Evolutionary conservation across 148 eudicot species (phyloP).

Genomic region (Bassia scoparia): DNA sequence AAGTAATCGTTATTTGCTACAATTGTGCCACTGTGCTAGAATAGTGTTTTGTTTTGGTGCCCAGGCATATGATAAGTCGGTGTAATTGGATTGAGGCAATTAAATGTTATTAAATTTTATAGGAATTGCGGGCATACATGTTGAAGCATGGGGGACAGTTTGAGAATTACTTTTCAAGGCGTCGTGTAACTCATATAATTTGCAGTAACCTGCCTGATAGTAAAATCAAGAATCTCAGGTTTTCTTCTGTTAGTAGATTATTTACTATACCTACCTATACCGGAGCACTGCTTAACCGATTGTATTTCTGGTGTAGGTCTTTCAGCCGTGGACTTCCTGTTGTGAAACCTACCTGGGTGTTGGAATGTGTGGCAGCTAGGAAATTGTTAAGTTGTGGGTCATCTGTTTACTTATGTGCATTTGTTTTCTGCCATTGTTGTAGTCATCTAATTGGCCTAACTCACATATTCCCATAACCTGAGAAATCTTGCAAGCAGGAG

Average conservation of each 20-base stretch:
- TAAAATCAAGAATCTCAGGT: conserved; percentile 91
- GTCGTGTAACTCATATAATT: conserved; percentile 76
- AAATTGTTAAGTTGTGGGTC: conserved; percentile 75
- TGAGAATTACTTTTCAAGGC: conserved; percentile 94
- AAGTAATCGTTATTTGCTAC: background rate
- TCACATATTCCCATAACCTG: no score
- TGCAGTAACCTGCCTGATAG: conserved; percentile 93
- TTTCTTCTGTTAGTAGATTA: background rate
- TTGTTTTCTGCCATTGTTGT: no score
- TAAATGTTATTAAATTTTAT: background rate
- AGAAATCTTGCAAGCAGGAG: no score
- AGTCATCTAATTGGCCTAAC: no score
- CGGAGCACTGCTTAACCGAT: background rate
- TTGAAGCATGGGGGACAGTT: conserved; percentile 83
- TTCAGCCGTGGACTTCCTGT: conserved; percentile 92
- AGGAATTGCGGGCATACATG: conserved; percentile 89
- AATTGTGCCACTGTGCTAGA: background rate
- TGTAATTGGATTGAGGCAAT: background rate
- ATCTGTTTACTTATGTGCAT: no score
- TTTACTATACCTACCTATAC: no score
- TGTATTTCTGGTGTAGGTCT: conserved; percentile 47
- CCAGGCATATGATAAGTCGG: background rate
- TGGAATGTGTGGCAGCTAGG: conserved; percentile 73
- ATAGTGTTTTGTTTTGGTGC: background rate
- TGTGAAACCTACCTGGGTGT: conserved; percentile 82